phyloP scores from a whole-genome alignment of 805 yeast genomes.

The Jamesozyma jinghongensis region DNA sequence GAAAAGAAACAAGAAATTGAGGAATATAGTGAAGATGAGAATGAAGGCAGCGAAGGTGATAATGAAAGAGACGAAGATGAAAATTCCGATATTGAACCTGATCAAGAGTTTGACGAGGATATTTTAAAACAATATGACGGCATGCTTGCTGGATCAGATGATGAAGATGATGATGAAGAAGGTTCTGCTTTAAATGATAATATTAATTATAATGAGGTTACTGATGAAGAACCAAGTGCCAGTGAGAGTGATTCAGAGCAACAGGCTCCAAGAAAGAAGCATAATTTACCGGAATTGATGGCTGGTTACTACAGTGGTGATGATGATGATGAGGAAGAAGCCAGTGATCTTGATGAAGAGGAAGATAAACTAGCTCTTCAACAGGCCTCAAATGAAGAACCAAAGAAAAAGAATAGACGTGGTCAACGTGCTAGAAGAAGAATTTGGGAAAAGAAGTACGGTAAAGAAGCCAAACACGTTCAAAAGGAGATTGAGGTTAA shows the following conservation, averaged over 20 bases:
- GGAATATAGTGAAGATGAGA: constrained; percentile 13
- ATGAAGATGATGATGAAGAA: constrained; percentile 36
- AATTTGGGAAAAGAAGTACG: constrained; percentile 92
- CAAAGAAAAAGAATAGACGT: constrained; percentile 72
- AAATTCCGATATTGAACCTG: constrained; percentile 5
- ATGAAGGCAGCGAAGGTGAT: constrained; percentile 12
- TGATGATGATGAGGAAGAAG: constrained; percentile 70
- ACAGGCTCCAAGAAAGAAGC: constrained; percentile 19
- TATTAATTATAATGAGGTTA: constrained; percentile 42
- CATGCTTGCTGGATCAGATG: constrained; percentile 32
- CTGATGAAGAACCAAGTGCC: constrained; percentile 55
- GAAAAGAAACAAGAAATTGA: constrained; percentile 10
- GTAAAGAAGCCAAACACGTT: constrained; percentile 74
- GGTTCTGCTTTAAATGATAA: constrained; percentile 26
- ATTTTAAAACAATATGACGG: constrained; percentile 30
- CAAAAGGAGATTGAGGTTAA: constrained; percentile 51
- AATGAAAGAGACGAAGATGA: constrained; percentile 13
- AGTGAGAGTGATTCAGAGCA: constrained; percentile 22
- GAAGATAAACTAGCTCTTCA: constrained; percentile 42
- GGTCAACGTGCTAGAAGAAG: constrained; percentile 96
- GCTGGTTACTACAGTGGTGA: constrained; percentile 83
- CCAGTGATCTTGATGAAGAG: constrained; percentile 37
- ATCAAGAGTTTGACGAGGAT: constrained; percentile 12
- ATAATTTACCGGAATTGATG: constrained; percentile 57
- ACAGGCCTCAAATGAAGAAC: constrained; percentile 27